Base-by-base conservation (phyloP, 2,329 filamentous ascomycete species). In the Pyrenophora graminea region DNA sequence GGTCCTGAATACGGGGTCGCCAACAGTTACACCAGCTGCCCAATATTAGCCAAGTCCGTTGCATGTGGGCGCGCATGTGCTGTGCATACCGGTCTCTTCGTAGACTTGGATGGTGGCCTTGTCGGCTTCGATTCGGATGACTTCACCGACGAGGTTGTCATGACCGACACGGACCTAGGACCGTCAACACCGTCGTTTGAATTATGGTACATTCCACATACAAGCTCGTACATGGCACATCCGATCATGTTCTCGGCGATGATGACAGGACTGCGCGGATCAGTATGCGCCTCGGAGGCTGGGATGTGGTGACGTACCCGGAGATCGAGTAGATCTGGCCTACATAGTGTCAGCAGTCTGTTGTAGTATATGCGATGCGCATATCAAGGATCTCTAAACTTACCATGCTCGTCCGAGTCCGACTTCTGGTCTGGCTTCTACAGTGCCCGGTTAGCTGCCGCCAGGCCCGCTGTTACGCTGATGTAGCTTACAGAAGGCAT, bases 151-250 rank as follows among this genome's bases (percentile, higher is more conserved):
- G 54, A 99, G 86, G 72, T 88, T 85, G 72, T 96, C 91, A 73
- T 96, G 86, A 67, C 94, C 92, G 67, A 99, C 93, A 80, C 84
- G 89, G 75, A 95, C 92, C 90, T 93, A 59, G 27, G 41, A 15
- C 6, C 8, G 36, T 71, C 39, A 70, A 45, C 43, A 19, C 4
- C 9, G 32, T 27, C 17, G 33, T 13, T 23, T 38, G 7, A 2
- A n/a, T 51, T 36, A 27, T 48, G 25, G 34, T 27, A 15, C 1
- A 48, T 45, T 19, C 10, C 30, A 75, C 85, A 66, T 82, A 91
- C 91, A 80, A 99, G 83, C 80, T 99, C 94, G 85, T 97, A 97
- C 94, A 99, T 99, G 76, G 94, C 92, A 83, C 94, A 94, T 76
- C 94, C 94, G 72, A 93, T 91, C 92, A 99, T 96, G 78, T 97